Evolutionary conservation across 164 flowering plant species (phyloP).

Genomic region (Warburgia ugandensis): DNA sequence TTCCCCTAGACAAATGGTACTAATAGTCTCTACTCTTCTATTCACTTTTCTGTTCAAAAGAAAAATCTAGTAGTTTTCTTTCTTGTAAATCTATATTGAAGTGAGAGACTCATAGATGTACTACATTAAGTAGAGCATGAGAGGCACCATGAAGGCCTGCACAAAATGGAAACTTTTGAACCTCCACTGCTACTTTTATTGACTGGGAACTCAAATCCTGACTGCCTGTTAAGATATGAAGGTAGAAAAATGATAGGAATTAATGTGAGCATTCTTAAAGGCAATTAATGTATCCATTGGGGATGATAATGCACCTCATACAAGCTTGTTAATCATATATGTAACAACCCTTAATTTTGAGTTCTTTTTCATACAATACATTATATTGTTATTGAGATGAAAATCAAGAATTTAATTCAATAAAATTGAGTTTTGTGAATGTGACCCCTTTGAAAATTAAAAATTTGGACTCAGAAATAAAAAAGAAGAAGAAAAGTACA

Average conservation of each 20-base stretch:
- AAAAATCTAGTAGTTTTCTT: background rate
- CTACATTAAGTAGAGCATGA: slow-evolving; percentile 79
- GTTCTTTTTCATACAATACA: too few relatives aligned
- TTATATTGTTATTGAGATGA: too few relatives aligned
- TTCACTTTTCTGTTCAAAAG: background rate
- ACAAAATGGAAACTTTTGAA: slow-evolving; percentile 43
- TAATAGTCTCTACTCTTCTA: too few relatives aligned
- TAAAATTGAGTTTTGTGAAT: too few relatives aligned
- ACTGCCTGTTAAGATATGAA: slow-evolving; percentile 51
- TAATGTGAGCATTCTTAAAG: slow-evolving; percentile 1
- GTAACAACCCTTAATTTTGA: too few relatives aligned
- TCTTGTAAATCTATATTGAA: background rate
- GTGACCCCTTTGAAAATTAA: too few relatives aligned
- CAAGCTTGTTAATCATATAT: too few relatives aligned
- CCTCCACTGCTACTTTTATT: slow-evolving; percentile 47
- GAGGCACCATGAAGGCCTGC: slow-evolving; percentile 90
- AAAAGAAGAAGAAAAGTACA: too few relatives aligned
- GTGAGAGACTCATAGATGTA: slow-evolving; percentile 65
- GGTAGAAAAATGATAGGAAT: background rate
- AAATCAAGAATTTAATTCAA: too few relatives aligned
- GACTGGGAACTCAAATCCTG: slow-evolving; percentile 81
- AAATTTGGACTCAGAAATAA: too few relatives aligned
- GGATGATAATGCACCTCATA: background rate
- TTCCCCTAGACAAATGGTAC: too few relatives aligned
- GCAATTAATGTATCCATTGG: background rate